These are phyloP conservation scores for Zizania latifolia DNA, from an alignment of 176 grass and related monocot species.

Conservation along the genomic window DNA sequence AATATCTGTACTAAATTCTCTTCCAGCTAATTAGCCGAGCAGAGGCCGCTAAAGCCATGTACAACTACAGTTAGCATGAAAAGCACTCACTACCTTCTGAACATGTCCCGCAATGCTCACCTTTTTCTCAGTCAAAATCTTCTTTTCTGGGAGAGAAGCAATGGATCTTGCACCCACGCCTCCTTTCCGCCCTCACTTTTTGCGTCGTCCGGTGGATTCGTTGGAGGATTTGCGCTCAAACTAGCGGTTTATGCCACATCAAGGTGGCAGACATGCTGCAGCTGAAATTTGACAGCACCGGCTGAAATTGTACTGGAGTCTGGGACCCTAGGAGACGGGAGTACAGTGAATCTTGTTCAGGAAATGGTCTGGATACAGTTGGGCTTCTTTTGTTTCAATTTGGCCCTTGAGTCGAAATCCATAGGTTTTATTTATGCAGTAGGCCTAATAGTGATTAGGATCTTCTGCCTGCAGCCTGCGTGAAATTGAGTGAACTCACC, in stretches of 20 bases:
- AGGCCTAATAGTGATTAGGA: neutral
- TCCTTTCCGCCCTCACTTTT: conserved; percentile 4
- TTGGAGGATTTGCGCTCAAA: neutral
- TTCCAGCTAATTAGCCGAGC: neutral
- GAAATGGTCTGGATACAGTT: neutral
- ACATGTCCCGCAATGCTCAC: neutral
- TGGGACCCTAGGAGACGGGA: no score
- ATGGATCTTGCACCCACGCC: neutral
- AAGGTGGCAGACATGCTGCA: neutral
- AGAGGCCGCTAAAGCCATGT: neutral
- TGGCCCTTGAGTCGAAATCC: neutral
- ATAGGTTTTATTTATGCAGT: neutral
- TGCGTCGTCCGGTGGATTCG: neutral
- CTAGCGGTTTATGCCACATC: neutral
- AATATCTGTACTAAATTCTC: neutral
- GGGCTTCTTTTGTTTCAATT: neutral
- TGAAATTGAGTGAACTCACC: neutral
- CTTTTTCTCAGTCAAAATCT: neutral
- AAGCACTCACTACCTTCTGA: neutral
- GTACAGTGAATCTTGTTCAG: neutral
- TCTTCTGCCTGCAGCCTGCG: neutral
- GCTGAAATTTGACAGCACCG: neutral
- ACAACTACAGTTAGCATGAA: neutral
- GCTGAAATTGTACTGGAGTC: neutral
- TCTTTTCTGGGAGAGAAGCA: neutral